Conservation (phyloP, 2,329 filamentous ascomycete species). For the Phyllachora maydis region DNA sequence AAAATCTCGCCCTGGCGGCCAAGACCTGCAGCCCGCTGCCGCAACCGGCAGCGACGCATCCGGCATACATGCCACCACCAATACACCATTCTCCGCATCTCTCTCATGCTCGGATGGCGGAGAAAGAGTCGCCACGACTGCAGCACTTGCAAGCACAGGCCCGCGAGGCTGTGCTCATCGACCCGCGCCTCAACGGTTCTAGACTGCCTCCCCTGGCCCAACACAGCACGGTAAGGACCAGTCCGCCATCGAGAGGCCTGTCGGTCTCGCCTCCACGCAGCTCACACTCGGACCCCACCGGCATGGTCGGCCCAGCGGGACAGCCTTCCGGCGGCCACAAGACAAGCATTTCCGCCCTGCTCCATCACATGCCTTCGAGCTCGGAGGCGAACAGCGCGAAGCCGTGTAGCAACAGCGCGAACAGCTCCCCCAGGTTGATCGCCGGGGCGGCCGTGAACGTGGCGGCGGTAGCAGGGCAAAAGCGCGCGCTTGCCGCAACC, state of each 20-base stretch:
- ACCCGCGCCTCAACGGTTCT: constrained; percentile 8
- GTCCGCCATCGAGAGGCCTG: too few species aligned
- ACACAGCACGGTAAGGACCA: too few species aligned
- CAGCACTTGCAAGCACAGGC: constrained; percentile 22
- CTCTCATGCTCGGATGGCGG: constrained; percentile 4
- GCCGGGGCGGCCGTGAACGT: neutral
- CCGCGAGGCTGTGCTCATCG: constrained; percentile 16
- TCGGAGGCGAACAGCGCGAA: constrained; percentile 24
- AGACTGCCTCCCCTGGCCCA: too few species aligned
- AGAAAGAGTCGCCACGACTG: constrained; percentile 19
- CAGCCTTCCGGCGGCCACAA: constrained; percentile 14
- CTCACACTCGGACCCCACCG: constrained; percentile 14
- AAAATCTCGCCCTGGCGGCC: constrained; percentile 10
- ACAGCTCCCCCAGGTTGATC: constrained; percentile 24
- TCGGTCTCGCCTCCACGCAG: constrained; percentile 27
- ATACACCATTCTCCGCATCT: too few species aligned
- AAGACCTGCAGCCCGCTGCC: constrained; percentile 9
- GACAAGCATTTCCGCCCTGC: constrained; percentile 23
- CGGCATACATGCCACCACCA: constrained; percentile 3
- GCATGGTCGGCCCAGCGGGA: too few species aligned
- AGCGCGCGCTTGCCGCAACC: constrained; percentile 2
- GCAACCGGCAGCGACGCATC: constrained; percentile 9
- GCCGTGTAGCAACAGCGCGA: constrained; percentile 17
- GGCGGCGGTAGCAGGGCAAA: neutral
- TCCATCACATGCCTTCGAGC: constrained; percentile 13